phyloP scores from a whole-genome alignment of 306 rosid species.

The Malus asiatica region DNA sequence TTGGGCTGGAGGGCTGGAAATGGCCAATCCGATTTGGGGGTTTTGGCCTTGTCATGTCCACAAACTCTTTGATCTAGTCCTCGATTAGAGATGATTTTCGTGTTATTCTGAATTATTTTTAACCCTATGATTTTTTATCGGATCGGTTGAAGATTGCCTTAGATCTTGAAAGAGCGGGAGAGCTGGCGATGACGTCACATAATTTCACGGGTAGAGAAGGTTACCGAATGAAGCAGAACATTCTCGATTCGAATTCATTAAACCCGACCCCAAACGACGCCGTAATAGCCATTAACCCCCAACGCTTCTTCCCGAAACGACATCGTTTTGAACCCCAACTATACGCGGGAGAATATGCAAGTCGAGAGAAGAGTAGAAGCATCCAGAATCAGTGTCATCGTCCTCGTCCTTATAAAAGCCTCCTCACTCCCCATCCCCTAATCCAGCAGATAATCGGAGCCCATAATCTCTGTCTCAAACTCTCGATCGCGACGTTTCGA shows the following conservation, averaged over 20 bases:
- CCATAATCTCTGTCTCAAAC: background rate
- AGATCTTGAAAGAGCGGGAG: background rate
- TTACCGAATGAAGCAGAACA: background rate
- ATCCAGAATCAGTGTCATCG: conserved; percentile 22
- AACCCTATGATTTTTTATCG: too few species aligned
- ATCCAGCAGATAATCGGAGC: background rate
- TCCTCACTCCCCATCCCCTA: accelerated
- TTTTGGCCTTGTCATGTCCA: accelerated
- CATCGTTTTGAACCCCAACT: background rate
- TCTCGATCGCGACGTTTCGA: background rate
- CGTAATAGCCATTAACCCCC: background rate
- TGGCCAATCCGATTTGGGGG: too few species aligned
- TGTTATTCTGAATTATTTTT: too few species aligned
- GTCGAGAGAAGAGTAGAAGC: conserved; percentile 37
- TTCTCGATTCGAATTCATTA: background rate
- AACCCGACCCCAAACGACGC: background rate
- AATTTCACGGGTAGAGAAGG: background rate
- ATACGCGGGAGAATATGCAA: background rate
- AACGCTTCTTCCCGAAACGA: background rate
- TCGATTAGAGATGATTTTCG: accelerated
- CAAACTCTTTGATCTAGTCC: accelerated
- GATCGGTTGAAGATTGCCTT: too few species aligned
- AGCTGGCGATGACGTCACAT: background rate
- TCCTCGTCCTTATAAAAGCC: background rate
- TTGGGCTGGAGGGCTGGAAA: too few species aligned